Conservation (phyloP, 2,329 filamentous ascomycete genomes). For the Hortaea werneckii region DNA sequence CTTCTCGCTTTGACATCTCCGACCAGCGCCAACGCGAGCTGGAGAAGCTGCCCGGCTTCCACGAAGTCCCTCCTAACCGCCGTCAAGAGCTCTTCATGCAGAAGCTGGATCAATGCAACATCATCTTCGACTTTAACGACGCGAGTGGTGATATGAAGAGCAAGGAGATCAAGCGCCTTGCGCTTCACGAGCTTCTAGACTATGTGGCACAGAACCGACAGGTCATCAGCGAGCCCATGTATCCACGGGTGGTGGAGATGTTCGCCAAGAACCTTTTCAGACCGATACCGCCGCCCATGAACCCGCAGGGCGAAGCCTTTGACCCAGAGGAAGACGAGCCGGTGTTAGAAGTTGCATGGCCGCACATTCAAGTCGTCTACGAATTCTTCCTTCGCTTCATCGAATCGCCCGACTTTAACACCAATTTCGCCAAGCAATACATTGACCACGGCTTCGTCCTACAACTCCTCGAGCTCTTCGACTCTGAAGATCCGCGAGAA, state of each 20-base stretch:
- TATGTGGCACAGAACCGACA: conserved; percentile 98
- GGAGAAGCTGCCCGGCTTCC: conserved; percentile 94
- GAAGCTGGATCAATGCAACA: conserved; percentile 99
- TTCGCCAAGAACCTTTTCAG: conserved; percentile 98
- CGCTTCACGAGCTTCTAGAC: conserved; percentile 89
- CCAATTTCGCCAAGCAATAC: conserved; percentile 96
- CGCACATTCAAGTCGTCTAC: conserved; percentile 98
- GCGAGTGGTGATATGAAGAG: conserved; percentile 98
- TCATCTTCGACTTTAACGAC: conserved; percentile 99
- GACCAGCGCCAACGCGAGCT: conserved; percentile 80
- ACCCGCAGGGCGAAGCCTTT: conserved; percentile 94
- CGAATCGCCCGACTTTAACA: conserved; percentile 99
- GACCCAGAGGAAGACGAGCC: conserved; percentile 98
- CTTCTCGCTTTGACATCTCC: conserved; percentile 94
- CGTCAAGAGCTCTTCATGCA: conserved; percentile 98
- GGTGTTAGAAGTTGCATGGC: conserved; percentile 96
- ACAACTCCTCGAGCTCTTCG: conserved; percentile 90
- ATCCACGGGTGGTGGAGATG: conserved; percentile 96
- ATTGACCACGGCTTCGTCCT: conserved; percentile 98
- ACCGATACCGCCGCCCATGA: conserved; percentile 92
- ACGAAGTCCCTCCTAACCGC: conserved; percentile 90
- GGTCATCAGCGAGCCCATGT: conserved; percentile 98
- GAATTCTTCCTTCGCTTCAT: conserved; percentile 99
- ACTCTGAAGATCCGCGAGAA: conserved; percentile 94
- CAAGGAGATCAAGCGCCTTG: conserved; percentile 96